Evolutionary conservation across 2,329 filamentous ascomycete species (phyloP), one percentile per base, ranked within the genome.

Genomic region (Aspergillus sergii): DNA sequence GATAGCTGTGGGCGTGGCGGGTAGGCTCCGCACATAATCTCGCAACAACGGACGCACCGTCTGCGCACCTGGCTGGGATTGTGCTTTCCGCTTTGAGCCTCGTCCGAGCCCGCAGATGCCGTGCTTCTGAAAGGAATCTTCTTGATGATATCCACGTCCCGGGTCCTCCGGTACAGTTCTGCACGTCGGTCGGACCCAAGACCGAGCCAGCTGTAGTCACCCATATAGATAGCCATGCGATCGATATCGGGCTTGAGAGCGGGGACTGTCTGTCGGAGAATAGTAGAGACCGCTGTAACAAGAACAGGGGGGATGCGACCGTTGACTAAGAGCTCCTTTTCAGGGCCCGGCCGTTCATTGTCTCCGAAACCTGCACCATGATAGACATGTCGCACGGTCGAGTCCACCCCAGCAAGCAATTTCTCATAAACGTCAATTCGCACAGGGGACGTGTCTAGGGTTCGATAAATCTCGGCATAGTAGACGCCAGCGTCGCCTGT

Each of bases 121-220:
- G 45, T 43, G 50, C 43, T 58, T 53, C 70, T 60, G 28, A 75
- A 55, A 10, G 77, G 76, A 58, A 78, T 76, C 78, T 85, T 88
- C 72, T 84, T 82, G 41, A 88, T 76, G 32, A 86, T 82, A 71
- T 88, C 87, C 10, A 84, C 81, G 28, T 90, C 82, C 71, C 88
- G 83, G 34, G 82, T 80, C n/a, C 84, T 82, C 65, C 85, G 86
- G 75, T 89, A 92, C 11, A 84, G 77, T 66, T 88, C 86, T 5
- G 84, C 85, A 21, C 80, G 79, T 16, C 78, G 77, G 63, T 89
- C 86, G 59, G 89, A 84, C 11, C 85, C 83, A 16, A 92, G 81
- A 6, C 90, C 90, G 12, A 95, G 81, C 73, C 91, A 85, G 56
- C 83, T 83, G 60, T 89, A 92, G 73, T 95, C 87, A 56, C 87